A percentile compares a stretch with the other conserved stretches of the same genome.
These are phyloP conservation scores for Guyanaporus albipodus DNA, from an alignment of 768 basidiomycete species.

Conservation along the genomic window DNA sequence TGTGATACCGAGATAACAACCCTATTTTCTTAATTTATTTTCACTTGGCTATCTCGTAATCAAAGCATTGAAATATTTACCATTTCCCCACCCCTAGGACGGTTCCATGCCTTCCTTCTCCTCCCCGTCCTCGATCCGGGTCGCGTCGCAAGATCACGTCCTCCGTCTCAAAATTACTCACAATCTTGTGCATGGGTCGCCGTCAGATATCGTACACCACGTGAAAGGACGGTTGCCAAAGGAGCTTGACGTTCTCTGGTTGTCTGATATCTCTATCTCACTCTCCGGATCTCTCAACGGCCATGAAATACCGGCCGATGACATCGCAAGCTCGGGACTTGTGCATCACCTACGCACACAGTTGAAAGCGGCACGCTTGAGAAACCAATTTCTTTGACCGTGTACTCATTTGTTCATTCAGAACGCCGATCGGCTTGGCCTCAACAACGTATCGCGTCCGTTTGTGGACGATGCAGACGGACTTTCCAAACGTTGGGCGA, in stretches of 20 bases:
- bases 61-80: slow-evolving; percentile 13
- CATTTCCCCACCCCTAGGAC: background rate
- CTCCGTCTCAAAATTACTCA: slow-evolving; percentile 48
- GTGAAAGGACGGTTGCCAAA: slow-evolving; percentile 35
- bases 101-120: slow-evolving; percentile 32
- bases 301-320: slow-evolving; percentile 34
- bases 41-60: slow-evolving; percentile 29
- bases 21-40: slow-evolving; percentile 8
- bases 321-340: slow-evolving; percentile 48
- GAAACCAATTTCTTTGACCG: background rate
- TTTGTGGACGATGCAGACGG: slow-evolving; percentile 45
- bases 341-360: slow-evolving; percentile 47
- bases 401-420: slow-evolving; percentile 29
- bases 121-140: slow-evolving; percentile 35
- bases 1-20: slow-evolving; percentile 29
- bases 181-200: slow-evolving; percentile 34
- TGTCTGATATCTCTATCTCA: slow-evolving; percentile 48
- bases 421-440: slow-evolving; percentile 58
- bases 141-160: slow-evolving; percentile 40
- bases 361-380: slow-evolving; percentile 46
- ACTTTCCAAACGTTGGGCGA: slow-evolving; percentile 38
- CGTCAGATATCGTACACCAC: slow-evolving; percentile 28
- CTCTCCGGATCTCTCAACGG: slow-evolving; percentile 54
- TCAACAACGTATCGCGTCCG: slow-evolving; percentile 53
- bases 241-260: slow-evolving; percentile 46